Evolutionary conservation across 2,329 filamentous ascomycete genomes (phyloP).

Genomic region (Scedosporium aurantiacum): DNA sequence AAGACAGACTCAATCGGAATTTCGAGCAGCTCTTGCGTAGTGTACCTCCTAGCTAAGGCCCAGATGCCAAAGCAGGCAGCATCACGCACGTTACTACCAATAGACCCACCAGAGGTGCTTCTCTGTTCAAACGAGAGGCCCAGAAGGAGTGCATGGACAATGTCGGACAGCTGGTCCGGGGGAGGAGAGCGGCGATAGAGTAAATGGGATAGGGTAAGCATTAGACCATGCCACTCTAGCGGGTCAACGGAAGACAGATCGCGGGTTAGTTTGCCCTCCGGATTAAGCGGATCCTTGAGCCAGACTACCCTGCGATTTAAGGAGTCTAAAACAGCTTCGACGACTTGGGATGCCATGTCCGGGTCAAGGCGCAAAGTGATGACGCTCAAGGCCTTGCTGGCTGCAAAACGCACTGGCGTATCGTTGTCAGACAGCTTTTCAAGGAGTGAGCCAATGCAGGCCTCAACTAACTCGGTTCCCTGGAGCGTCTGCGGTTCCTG

Average conservation of each 20-base stretch:
- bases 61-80: conserved; percentile 95
- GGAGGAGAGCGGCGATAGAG: conserved; percentile 78
- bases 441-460: conserved; percentile 70
- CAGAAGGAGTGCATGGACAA: conserved; percentile 65
- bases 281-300: conserved; percentile 26
- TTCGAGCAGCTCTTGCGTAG: conserved; percentile 61
- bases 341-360: conserved; percentile 75
- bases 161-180: conserved; percentile 54
- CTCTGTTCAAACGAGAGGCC: conserved; percentile 84
- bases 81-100: conserved; percentile 85
- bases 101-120: conserved; percentile 69
- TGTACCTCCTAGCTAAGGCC: conserved; percentile 81
- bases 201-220: conserved; percentile 75
- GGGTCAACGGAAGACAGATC: conserved; percentile 69
- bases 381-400: conserved; percentile 85
- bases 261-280: conserved; percentile 25
- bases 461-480: conserved; percentile 55
- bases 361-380: conserved; percentile 69
- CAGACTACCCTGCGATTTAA: conserved; percentile 48
- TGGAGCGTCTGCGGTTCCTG: conserved; percentile 29
- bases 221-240: conserved; percentile 84
- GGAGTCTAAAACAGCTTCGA: conserved; percentile 73
- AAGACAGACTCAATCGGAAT: conserved; percentile 41
- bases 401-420: conserved; percentile 79
- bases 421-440: conserved; percentile 74